Percentiles rank a stretch among this genome's conserved stretches.
phyloP scores from a whole-genome alignment of 768 basidiomycete species.

The Trametes cinnabarina region DNA sequence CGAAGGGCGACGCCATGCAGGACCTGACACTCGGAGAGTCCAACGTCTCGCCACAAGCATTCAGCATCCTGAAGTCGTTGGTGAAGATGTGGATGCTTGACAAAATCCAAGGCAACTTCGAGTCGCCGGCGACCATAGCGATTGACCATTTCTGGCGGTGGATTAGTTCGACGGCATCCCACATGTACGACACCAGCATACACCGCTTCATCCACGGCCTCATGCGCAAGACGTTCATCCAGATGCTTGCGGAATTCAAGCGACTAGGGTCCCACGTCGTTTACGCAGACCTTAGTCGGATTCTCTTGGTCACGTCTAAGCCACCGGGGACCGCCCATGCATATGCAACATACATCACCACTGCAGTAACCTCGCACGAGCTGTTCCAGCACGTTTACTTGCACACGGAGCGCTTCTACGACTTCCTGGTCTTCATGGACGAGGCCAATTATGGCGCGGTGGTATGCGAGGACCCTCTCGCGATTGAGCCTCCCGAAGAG shows the following conservation, averaged over 20 bases:
- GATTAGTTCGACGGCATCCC: conserved; percentile 82
- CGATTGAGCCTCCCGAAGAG: conserved; percentile 64
- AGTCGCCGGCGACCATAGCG: conserved; percentile 63
- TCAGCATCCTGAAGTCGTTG: conserved; percentile 81
- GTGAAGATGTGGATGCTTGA: conserved; percentile 90
- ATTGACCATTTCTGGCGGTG: conserved; percentile 98
- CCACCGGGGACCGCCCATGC: conserved; percentile 94
- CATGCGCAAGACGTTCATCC: conserved; percentile 98
- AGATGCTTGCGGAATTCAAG: conserved; percentile 94
- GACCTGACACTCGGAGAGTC: conserved; percentile 87
- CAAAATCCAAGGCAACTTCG: conserved; percentile 66
- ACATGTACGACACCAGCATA: conserved; percentile 89
- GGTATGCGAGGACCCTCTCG: conserved; percentile 76
- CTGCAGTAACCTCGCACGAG: conserved; percentile 91
- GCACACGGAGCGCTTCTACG: conserved; percentile 84
- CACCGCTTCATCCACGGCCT: conserved; percentile 92
- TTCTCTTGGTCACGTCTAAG: conserved; percentile 91
- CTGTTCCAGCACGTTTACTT: conserved; percentile 93
- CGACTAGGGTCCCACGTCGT: conserved; percentile 91
- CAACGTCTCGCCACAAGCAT: conserved; percentile 82
- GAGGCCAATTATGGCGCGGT: conserved; percentile 88
- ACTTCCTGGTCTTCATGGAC: conserved; percentile 95
- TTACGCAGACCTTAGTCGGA: conserved; percentile 88
- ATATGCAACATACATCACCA: conserved; percentile 92
- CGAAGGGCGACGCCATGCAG: conserved; percentile 59